phyloP scores from a whole-genome alignment of 306 rosid species.

The Dryas drummondii region DNA sequence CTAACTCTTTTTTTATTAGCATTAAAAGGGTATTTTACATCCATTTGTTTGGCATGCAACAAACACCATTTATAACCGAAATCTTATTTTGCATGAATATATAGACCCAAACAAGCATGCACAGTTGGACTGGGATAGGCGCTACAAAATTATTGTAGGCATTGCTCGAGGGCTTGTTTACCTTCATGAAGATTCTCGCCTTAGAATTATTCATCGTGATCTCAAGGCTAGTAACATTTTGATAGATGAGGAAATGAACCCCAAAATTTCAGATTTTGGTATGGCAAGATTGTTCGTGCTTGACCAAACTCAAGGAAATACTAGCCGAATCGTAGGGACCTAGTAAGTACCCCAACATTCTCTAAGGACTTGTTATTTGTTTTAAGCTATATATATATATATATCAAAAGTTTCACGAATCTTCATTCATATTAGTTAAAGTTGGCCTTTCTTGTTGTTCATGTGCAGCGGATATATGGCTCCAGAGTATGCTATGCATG shows the following conservation, averaged over 20 bases:
- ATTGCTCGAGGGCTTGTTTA: conserved; percentile 19
- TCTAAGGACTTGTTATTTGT: no score
- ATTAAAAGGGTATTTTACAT: no score
- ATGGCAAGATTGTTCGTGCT: conserved; percentile 33
- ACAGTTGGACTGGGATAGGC: conserved; percentile 33
- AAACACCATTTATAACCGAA: not conserved
- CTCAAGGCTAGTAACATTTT: no score
- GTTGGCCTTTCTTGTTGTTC: no score
- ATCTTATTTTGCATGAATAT: not conserved
- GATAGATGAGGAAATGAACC: conserved; percentile 37
- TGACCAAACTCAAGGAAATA: conserved; percentile 37
- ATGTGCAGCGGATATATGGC: no score
- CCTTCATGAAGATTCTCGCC: no score
- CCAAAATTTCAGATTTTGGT: conserved; percentile 56
- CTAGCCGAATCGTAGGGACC: conserved; percentile 37
- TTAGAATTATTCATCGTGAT: no score
- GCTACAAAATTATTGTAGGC: conserved; percentile 39
- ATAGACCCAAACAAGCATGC: conserved; percentile 30
- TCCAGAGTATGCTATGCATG: no score
- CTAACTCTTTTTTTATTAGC: not conserved
- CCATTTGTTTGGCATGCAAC: not conserved
- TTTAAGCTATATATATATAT: no score
- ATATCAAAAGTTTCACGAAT: no score
- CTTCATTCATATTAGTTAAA: no score
- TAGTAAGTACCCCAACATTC: conserved; percentile 7